Percentiles rank a stretch among this genome's conserved stretches.
Evolutionary conservation across 768 basidiomycete species (phyloP).

Genomic region (Tephrocybe sp.): DNA sequence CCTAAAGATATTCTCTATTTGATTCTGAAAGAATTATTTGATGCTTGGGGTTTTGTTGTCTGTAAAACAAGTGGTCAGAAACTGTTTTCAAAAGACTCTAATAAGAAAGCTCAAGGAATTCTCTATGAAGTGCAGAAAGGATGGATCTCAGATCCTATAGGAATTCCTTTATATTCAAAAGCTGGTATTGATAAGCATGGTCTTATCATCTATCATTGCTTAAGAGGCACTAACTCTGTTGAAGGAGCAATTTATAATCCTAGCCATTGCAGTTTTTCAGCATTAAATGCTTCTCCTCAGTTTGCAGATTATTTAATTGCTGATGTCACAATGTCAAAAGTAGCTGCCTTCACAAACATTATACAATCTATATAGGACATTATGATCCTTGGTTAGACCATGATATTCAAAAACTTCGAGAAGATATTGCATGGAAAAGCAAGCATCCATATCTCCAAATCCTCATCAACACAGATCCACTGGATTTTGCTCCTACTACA

Average conservation of each 20-base stretch:
- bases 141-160: no score
- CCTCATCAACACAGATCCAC: no score
- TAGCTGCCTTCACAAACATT: conserved; percentile 7
- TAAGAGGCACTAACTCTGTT: conserved; percentile 21
- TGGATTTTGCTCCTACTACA: neutral
- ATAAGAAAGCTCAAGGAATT: conserved; percentile 11
- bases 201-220: no score
- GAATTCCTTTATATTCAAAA: no score
- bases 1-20: conserved; percentile 7
- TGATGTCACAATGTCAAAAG: conserved; percentile 17
- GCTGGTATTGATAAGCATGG: no score
- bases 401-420: no score
- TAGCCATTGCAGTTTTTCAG: conserved; percentile 17
- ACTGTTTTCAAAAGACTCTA: neutral
- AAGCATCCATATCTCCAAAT: no score
- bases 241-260: conserved; percentile 22
- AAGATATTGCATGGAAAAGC: no score
- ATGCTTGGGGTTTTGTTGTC: conserved; percentile 4
- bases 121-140: conserved; percentile 13
- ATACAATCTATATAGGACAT: conserved; percentile 12
- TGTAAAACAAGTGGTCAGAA: neutral
- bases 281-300: conserved; percentile 19
- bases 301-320: conserved; percentile 17
- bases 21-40: conserved; percentile 20
- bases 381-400: no score